A percentile compares a stretch with the other conserved stretches of the same genome.
Conservation (phyloP, 768 basidiomycete genomes). For the Exsudoporus frostii region DNA sequence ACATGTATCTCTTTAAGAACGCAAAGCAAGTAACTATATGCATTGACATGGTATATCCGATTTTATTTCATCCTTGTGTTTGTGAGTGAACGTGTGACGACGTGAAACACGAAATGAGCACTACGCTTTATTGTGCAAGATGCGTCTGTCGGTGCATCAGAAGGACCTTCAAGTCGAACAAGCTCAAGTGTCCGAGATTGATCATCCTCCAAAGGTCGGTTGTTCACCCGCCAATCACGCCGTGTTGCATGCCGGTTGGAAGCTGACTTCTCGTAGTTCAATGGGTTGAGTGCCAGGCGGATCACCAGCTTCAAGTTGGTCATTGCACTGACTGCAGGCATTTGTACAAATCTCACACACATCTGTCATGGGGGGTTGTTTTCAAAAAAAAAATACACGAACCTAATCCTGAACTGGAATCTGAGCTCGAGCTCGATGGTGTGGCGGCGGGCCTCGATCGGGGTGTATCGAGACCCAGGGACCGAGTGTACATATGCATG, state of each 20-base stretch:
- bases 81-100: neutral
- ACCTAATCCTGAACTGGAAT: neutral
- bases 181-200: no score
- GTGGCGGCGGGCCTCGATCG: neutral
- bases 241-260: no score
- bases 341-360: no score
- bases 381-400: neutral
- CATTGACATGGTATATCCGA: conserved; percentile 4
- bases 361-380: no score
- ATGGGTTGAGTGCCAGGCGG: no score
- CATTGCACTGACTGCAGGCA: no score
- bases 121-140: no score
- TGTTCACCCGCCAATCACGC: no score
- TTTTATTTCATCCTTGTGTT: neutral
- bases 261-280: neutral
- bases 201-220: no score
- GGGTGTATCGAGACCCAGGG: neutral
- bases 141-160: no score
- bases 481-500: neutral
- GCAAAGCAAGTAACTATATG: neutral
- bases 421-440: neutral
- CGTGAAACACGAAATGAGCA: neutral
- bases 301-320: no score
- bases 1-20: conserved; percentile 8
- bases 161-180: no score